Conservation (phyloP, 1,139 yeast species). For the Tardiomyces digboiensis region DNA sequence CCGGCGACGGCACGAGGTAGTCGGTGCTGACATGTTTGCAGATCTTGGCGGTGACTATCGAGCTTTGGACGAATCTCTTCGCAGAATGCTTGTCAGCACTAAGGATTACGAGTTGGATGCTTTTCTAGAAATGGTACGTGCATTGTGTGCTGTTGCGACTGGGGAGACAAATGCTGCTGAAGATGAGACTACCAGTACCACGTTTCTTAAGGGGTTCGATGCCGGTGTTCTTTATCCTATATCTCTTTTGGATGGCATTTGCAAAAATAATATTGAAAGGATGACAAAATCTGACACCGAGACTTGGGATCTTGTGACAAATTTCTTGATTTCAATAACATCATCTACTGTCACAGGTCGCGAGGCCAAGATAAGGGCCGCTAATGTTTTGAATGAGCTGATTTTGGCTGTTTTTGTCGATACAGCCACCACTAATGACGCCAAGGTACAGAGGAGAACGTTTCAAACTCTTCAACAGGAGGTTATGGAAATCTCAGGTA, state of each 20-base stretch:
- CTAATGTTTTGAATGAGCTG: constrained; percentile 40
- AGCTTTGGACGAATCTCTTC: constrained; percentile 45
- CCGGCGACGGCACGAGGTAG: constrained; percentile 8
- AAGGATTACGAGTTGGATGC: constrained; percentile 29
- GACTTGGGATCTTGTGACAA: constrained; percentile 37
- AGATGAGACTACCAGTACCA: background rate
- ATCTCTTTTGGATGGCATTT: background rate
- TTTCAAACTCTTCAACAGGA: background rate
- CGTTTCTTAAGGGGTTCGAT: too few species aligned
- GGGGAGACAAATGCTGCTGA: background rate
- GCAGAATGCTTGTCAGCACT: constrained; percentile 56
- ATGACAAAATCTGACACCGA: constrained; percentile 6
- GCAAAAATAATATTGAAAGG: background rate
- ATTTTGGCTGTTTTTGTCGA: constrained; percentile 17
- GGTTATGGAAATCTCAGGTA: background rate
- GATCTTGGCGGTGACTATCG: constrained; percentile 34
- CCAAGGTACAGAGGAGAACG: background rate
- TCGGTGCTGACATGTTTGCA: constrained; percentile 13
- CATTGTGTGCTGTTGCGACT: background rate
- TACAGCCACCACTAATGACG: background rate
- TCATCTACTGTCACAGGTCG: constrained; percentile 30
- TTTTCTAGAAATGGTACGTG: background rate
- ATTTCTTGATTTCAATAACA: constrained; percentile 39
- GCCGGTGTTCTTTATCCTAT: background rate
- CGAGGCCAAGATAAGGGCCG: constrained; percentile 38